These are phyloP conservation scores for Thalassiosira hispida DNA, from an alignment of 352 stramenopile genomes.

Conservation along the genomic window DNA sequence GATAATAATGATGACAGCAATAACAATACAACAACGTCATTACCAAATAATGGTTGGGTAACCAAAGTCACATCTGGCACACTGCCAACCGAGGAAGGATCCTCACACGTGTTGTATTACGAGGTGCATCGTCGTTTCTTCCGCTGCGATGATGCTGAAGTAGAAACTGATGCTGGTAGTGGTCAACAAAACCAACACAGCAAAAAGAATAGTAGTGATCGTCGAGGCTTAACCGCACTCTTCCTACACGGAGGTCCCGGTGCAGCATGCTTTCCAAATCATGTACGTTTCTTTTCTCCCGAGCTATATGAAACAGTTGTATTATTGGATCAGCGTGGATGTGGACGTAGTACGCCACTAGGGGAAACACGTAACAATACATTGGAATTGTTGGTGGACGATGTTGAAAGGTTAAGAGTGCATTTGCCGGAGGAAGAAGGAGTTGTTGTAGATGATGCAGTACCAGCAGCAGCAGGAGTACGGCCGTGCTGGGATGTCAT, in stretches of 20 bases:
- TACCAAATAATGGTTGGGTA: slow-evolving; percentile 5
- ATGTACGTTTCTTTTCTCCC: slow-evolving; percentile 92
- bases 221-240: slow-evolving; percentile 78
- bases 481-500: slow-evolving; percentile 90
- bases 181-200: background rate
- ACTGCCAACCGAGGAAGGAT: slow-evolving; percentile 46
- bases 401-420: slow-evolving; percentile 91
- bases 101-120: slow-evolving; percentile 47
- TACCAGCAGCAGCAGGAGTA: slow-evolving; percentile 17
- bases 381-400: slow-evolving; percentile 90
- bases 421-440: slow-evolving; percentile 32
- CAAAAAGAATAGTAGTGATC: background rate
- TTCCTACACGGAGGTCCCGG: slow-evolving; percentile 94
- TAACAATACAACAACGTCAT: background rate
- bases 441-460: background rate
- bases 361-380: slow-evolving; percentile 61
- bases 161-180: background rate
- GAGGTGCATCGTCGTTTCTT: slow-evolving; percentile 48
- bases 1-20: background rate
- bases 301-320: slow-evolving; percentile 90
- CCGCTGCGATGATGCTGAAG: background rate
- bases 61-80: slow-evolving; percentile 31
- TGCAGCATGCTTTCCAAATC: slow-evolving; percentile 88
- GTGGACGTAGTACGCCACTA: slow-evolving; percentile 76
- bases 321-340: slow-evolving; percentile 92